Percentiles rank a stretch among this genome's conserved stretches.
Conservation (phyloP, 805 yeast genomes). For the Candida maesae region DNA sequence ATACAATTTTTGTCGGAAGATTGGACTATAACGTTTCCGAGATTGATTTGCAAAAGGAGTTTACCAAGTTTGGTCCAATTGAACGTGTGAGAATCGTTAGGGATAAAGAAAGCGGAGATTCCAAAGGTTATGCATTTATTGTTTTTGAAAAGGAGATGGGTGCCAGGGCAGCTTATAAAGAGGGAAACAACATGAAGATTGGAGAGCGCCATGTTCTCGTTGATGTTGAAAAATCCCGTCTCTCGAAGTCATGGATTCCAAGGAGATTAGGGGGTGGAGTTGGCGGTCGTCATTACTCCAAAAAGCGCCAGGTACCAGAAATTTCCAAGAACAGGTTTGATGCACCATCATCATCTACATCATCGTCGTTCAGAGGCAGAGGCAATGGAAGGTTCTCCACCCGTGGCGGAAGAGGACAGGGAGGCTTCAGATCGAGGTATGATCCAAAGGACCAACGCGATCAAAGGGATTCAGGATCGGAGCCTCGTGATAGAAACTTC, state of each 20-base stretch:
- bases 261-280: slow-evolving; percentile 84
- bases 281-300: slow-evolving; percentile 76
- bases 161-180: slow-evolving; percentile 58
- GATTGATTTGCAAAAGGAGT: slow-evolving; percentile 59
- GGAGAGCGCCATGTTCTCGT: slow-evolving; percentile 56
- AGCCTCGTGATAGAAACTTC: too few species aligned
- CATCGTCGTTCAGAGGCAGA: slow-evolving; percentile 5
- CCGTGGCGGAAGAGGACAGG: slow-evolving; percentile 12
- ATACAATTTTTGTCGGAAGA: slow-evolving; percentile 75
- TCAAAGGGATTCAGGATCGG: too few species aligned
- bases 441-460: slow-evolving; percentile 8
- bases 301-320: slow-evolving; percentile 23
- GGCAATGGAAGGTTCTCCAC: slow-evolving; percentile 6
- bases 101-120: slow-evolving; percentile 46
- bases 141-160: slow-evolving; percentile 60
- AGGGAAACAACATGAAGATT: slow-evolving; percentile 49
- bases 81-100: slow-evolving; percentile 57
- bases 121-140: slow-evolving; percentile 83
- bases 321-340: slow-evolving; percentile 8
- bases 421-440: slow-evolving; percentile 10
- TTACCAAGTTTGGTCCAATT: slow-evolving; percentile 65
- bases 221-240: slow-evolving; percentile 68
- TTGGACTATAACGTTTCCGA: slow-evolving; percentile 63
- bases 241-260: slow-evolving; percentile 66
- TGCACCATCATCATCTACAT: slow-evolving; percentile 1